Evolutionary conservation across 139 green algal genomes (phyloP).

Genomic region (Yamagishiella unicocca): DNA sequence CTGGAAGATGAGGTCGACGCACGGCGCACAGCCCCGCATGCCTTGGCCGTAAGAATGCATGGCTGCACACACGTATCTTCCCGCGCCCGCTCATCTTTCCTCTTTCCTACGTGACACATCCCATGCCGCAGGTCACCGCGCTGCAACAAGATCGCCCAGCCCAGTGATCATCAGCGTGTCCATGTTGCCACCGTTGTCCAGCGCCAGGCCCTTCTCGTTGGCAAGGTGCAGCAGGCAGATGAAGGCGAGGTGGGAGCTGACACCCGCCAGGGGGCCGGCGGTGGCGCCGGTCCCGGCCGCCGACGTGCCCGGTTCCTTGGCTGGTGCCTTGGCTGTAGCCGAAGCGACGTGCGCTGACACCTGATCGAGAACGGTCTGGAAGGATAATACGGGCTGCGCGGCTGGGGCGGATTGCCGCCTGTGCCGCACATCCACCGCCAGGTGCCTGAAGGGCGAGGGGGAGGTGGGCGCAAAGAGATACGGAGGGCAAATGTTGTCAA

Average conservation of each 20-base stretch:
- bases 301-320: not conserved
- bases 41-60: too few relatives aligned
- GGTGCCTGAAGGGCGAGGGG: conserved; percentile 8
- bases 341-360: not conserved
- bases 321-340: conserved; percentile 47
- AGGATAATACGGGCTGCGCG: not conserved
- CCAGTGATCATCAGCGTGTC: conserved; percentile 36
- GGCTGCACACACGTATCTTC: too few relatives aligned
- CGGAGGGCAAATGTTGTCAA: too few relatives aligned
- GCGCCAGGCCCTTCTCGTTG: conserved; percentile 91
- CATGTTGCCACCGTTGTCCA: conserved; percentile 51
- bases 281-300: not conserved
- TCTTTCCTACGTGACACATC: too few relatives aligned
- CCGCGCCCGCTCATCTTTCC: too few relatives aligned
- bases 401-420: not conserved
- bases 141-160: not conserved
- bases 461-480: too few relatives aligned
- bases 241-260: conserved; percentile 96
- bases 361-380: conserved; percentile 14
- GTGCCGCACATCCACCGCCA: not conserved
- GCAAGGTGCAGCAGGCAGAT: conserved; percentile 98
- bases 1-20: too few relatives aligned
- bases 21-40: too few relatives aligned
- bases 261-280: conserved; percentile 63
- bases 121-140: too few relatives aligned